Evolutionary conservation across 139 green algal genomes (phyloP).

Genomic region (Picochlorum sp.): DNA sequence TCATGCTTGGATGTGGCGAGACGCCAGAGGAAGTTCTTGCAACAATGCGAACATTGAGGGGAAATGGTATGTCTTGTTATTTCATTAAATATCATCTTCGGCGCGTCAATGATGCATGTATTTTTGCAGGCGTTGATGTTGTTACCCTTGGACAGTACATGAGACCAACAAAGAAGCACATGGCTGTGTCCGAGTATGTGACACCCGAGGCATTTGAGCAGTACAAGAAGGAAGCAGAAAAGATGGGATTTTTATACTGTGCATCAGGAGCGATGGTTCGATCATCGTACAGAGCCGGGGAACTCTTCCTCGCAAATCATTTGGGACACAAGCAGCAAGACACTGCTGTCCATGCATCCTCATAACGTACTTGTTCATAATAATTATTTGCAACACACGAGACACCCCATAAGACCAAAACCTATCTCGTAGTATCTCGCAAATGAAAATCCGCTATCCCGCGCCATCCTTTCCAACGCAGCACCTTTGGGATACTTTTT

Average conservation of each 20-base stretch:
- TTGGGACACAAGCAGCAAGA: background rate
- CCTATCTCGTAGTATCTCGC: slow-evolving; percentile 75
- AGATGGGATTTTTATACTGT: slow-evolving; percentile 89
- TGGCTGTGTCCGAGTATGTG: slow-evolving; percentile 95
- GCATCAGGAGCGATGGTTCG: slow-evolving; percentile 88
- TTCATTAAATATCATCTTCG: slow-evolving; percentile 4
- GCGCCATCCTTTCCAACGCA: slow-evolving; percentile 62
- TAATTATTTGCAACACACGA: slow-evolving; percentile 37
- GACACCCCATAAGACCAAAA: slow-evolving; percentile 80
- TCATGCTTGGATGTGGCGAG: slow-evolving; percentile 95
- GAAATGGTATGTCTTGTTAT: slow-evolving; percentile 11
- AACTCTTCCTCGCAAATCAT: slow-evolving; percentile 25
- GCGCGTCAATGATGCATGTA: background rate
- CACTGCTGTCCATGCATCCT: background rate
- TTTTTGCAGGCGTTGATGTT: slow-evolving; percentile 73
- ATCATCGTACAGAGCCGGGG: slow-evolving; percentile 86
- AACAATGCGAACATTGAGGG: slow-evolving; percentile 50
- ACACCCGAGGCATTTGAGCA: slow-evolving; percentile 90
- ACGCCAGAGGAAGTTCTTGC: slow-evolving; percentile 40
- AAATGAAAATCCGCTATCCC: slow-evolving; percentile 59
- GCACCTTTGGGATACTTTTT: slow-evolving; percentile 68
- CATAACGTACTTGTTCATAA: background rate
- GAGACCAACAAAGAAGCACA: slow-evolving; percentile 93
- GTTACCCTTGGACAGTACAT: slow-evolving; percentile 99
- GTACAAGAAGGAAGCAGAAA: slow-evolving; percentile 69